Conservation (phyloP, 306 rosid species). For the Vigna reflexopilosa region DNA sequence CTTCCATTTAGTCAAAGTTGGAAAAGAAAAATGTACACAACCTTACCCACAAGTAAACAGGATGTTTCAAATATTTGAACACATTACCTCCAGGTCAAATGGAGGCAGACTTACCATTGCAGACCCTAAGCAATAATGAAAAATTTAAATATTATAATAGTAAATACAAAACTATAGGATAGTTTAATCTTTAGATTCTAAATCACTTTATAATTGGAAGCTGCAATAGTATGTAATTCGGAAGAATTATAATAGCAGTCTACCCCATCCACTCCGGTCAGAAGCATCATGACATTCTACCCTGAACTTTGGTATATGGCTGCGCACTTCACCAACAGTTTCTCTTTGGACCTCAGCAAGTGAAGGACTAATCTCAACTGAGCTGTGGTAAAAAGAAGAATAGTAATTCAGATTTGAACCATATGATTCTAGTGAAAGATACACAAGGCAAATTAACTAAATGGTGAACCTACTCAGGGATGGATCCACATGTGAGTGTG, state of each 20-base stretch:
- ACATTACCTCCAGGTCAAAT: neutral
- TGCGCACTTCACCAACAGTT: constrained; percentile 79
- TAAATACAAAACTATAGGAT: neutral
- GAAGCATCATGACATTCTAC: constrained; percentile 95
- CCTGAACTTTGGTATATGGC: constrained; percentile 81
- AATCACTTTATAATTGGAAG: constrained; percentile 4
- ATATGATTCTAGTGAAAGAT: neutral
- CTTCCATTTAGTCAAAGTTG: neutral
- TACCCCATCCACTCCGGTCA: constrained; percentile 91
- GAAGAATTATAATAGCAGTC: constrained; percentile 33
- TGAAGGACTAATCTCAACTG: constrained; percentile 94
- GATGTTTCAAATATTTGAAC: neutral
- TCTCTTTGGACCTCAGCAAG: constrained; percentile 87
- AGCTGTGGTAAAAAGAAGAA: constrained; percentile 62
- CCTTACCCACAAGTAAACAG: neutral
- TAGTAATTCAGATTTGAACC: constrained; percentile 19
- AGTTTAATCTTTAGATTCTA: constrained; percentile 10
- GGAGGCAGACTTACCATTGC: neutral
- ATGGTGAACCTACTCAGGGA: constrained; percentile 14
- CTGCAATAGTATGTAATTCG: neutral
- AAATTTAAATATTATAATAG: neutral
- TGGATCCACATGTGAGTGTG: neutral
- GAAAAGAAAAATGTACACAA: neutral
- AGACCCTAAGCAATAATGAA: neutral
- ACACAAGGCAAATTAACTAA: constrained; percentile 10